Base-by-base conservation (phyloP, 2,329 filamentous ascomycete species). In the Talaromyces sp. region DNA sequence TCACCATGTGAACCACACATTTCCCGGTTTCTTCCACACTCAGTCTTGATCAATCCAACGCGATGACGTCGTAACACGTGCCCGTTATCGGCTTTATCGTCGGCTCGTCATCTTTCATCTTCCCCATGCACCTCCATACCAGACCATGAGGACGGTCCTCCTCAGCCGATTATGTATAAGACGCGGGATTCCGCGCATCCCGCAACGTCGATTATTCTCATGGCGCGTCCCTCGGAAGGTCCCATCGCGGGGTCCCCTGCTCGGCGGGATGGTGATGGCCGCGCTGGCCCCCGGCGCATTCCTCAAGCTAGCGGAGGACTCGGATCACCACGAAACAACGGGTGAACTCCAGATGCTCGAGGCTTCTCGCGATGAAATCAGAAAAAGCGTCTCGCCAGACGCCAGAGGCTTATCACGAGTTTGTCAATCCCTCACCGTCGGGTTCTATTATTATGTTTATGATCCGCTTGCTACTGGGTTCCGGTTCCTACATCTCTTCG, bases 381-480 rank as follows among this genome's bases (percentile, higher is more conserved):
- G 80, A 51, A 90, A 89, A 64, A 81, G 81, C 32, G 82, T 92
- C 1, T 79, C 83, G 1, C 80, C 86, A 4, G 78, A 86, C 52
- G 80, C 87, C 27, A 77, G 77, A 35, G 85, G 86, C 0, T 69
- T 90, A 13, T 76, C 75, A 13, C 82, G 83, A 44, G 64, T 86
- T 6, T 75, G 81, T 43, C 83, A 86, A 58, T 79, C 79, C 11
- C 65, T 90, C 24, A 77, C 87, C 52, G 79, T 91, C 27, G 83
- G 88, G 51, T 59, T 94, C 33, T 90, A 96, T 64, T 67, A 66
- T 49, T 78, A 75, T 55, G 59, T 78, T 17, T 76, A 74, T 51
- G 94, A 99, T 72, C 93, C 94, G 0, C 71, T 97, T 22, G 91
- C 88, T 50, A 99, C 93, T 0, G 90, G 89, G 0, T 72, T 93